These are phyloP conservation scores for Boletus fagicola DNA, from an alignment of 768 basidiomycete species.

Conservation along the genomic window DNA sequence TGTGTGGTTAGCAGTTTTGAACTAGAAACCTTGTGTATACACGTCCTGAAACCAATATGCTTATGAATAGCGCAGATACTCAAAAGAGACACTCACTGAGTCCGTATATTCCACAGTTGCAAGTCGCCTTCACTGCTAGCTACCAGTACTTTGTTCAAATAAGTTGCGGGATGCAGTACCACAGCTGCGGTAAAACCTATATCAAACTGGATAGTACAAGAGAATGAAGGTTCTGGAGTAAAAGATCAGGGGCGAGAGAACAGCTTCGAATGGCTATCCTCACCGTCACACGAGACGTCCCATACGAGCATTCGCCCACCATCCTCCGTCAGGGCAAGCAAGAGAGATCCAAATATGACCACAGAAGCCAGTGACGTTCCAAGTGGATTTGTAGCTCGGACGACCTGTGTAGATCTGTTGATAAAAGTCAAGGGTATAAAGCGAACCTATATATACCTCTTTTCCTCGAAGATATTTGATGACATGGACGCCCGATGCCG, in stretches of 20 bases:
- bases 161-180: constrained; percentile 91
- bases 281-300: constrained; percentile 64
- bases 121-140: constrained; percentile 77
- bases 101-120: constrained; percentile 93
- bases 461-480: constrained; percentile 87
- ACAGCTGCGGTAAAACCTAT: constrained; percentile 80
- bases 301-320: constrained; percentile 77
- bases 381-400: constrained; percentile 63
- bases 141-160: constrained; percentile 92
- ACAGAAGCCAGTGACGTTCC: constrained; percentile 59
- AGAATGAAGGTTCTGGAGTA: constrained; percentile 18
- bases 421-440: background rate
- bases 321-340: constrained; percentile 78
- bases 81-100: constrained; percentile 51
- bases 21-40: constrained; percentile 76
- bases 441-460: constrained; percentile 51
- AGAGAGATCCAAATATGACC: constrained; percentile 74
- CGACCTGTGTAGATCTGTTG: constrained; percentile 37
- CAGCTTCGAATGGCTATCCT: constrained; percentile 15
- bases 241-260: constrained; percentile 14
- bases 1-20: constrained; percentile 48
- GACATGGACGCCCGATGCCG: constrained; percentile 61
- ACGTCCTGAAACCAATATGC: constrained; percentile 47
- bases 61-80: background rate
- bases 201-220: constrained; percentile 75